A percentile compares a stretch with the other conserved stretches of the same genome.
These are phyloP conservation scores for Phlebiopsis flavidoalba DNA, from an alignment of 768 basidiomycete species.

Conservation along the genomic window DNA sequence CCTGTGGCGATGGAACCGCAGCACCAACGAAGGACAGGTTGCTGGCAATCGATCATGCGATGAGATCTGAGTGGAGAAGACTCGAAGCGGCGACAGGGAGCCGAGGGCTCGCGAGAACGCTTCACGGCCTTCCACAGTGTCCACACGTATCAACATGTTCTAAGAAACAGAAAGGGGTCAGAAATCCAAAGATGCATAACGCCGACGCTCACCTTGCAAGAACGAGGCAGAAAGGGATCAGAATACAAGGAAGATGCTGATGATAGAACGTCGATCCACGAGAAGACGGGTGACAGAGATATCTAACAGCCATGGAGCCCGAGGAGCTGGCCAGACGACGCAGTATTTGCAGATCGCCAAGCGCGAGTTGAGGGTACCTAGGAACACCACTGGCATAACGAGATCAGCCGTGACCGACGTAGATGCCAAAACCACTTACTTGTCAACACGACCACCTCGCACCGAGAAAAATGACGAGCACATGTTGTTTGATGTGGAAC, in stretches of 20 bases:
- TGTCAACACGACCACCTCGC: constrained; percentile 89
- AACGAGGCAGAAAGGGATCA: constrained; percentile 94
- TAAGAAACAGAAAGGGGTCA: constrained; percentile 26
- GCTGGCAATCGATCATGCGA: constrained; percentile 95
- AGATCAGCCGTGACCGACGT: constrained; percentile 13
- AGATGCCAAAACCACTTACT: constrained; percentile 47
- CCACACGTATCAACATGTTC: constrained; percentile 97
- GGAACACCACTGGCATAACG: constrained; percentile 73
- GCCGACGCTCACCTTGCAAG: constrained; percentile 68
- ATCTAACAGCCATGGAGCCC: constrained; percentile 85
- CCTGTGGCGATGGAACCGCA: constrained; percentile 97
- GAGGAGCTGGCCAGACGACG: constrained; percentile 61
- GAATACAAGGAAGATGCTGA: constrained; percentile 98
- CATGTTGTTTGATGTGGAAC: constrained; percentile 99
- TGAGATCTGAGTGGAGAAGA: constrained; percentile 97
- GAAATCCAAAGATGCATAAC: neutral
- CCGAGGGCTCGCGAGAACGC: constrained; percentile 86
- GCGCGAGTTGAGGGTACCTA: constrained; percentile 86
- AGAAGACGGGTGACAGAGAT: constrained; percentile 86
- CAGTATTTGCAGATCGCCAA: constrained; percentile 80
- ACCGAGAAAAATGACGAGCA: constrained; percentile 95
- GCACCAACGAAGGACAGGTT: constrained; percentile 98
- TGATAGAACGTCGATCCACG: constrained; percentile 95
- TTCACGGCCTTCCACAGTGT: constrained; percentile 84
- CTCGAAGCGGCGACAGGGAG: constrained; percentile 97